Conservation (phyloP, 106 monocot genomes). For the Dendrobium nobile region DNA sequence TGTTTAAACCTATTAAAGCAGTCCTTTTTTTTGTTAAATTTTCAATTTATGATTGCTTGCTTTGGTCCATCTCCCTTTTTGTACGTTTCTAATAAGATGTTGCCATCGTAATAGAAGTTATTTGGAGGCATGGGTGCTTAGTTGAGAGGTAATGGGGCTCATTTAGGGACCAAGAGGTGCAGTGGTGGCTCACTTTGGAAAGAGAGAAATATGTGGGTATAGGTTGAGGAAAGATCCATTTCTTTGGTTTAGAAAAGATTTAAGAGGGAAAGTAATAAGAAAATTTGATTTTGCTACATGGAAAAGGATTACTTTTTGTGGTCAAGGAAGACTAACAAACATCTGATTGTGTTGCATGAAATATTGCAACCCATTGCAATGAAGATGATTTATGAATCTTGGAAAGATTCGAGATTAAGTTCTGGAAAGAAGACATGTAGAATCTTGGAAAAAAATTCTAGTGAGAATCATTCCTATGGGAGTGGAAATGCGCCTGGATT, state of each 20-base stretch:
- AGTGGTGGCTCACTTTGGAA: background rate
- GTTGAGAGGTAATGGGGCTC: background rate
- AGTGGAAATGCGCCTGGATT: no score
- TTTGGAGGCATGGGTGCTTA: background rate
- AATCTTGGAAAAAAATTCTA: no score
- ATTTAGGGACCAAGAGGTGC: background rate
- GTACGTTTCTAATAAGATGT: no score
- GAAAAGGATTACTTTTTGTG: background rate
- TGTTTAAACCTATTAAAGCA: no score
- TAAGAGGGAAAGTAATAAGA: background rate
- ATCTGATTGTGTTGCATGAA: background rate
- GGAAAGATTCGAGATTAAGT: no score
- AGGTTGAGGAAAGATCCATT: background rate
- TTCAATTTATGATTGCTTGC: no score
- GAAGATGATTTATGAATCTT: background rate
- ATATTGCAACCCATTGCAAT: background rate
- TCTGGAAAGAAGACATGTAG: no score
- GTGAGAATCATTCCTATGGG: no score
- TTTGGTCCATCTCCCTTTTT: no score
- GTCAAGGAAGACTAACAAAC: background rate
- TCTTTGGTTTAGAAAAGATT: background rate
- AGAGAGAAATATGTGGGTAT: background rate
- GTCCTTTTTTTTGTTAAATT: no score
- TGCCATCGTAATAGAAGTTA: background rate
- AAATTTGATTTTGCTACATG: background rate